phyloP scores from a whole-genome alignment of 2,329 filamentous ascomycete species.

The Trichophyton rubrum region DNA sequence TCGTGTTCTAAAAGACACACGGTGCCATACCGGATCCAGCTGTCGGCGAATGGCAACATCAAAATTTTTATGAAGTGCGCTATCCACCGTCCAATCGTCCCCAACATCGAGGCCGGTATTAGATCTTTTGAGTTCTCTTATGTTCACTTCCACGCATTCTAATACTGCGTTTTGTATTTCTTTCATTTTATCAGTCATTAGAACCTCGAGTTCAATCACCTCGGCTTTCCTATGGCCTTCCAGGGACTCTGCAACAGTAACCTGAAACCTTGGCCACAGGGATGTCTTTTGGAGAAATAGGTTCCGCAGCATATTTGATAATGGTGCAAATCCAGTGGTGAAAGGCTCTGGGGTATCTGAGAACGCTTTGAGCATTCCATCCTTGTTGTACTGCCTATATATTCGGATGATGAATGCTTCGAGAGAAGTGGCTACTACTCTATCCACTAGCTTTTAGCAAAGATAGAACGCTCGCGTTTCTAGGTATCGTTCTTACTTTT shows the following conservation, averaged over 20 bases:
- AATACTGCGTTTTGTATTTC: constrained; percentile 89
- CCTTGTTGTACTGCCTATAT: constrained; percentile 88
- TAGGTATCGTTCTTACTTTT: constrained; percentile 37
- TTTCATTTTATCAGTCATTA: constrained; percentile 89
- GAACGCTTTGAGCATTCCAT: constrained; percentile 89
- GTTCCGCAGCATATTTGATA: constrained; percentile 84
- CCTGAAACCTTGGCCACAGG: constrained; percentile 86
- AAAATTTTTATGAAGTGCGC: constrained; percentile 82
- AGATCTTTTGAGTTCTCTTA: constrained; percentile 81
- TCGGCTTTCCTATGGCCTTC: constrained; percentile 89
- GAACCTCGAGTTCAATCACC: constrained; percentile 90
- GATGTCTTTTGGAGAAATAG: constrained; percentile 80
- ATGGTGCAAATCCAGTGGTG: constrained; percentile 71
- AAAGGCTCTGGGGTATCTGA: constrained; percentile 89
- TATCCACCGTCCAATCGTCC: constrained; percentile 92
- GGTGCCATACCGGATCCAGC: constrained; percentile 92
- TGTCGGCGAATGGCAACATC: constrained; percentile 79
- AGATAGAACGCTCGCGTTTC: background rate
- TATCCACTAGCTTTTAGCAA: constrained; percentile 20
- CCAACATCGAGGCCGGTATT: constrained; percentile 78
- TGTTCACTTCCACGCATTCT: constrained; percentile 91
- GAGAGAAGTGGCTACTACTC: constrained; percentile 69
- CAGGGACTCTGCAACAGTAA: constrained; percentile 74
- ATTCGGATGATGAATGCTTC: constrained; percentile 93
- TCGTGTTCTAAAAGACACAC: constrained; percentile 85